Percentiles rank a stretch among this genome's conserved stretches.
phyloP scores from a whole-genome alignment of 352 stramenopile genomes.

The Pythium rhizo-oryzae region DNA sequence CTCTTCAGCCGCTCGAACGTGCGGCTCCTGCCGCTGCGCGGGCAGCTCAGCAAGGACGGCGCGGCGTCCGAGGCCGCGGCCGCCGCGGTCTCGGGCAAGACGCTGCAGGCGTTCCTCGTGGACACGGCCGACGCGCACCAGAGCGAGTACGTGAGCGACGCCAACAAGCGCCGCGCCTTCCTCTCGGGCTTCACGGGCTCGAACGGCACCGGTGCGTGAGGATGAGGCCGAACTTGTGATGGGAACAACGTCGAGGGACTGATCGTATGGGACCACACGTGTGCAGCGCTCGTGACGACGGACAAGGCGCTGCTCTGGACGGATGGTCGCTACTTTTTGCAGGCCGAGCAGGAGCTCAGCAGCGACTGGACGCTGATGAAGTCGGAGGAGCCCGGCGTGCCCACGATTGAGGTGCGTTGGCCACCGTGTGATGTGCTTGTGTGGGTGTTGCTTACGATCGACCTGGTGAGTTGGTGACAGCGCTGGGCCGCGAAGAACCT shows the following conservation, averaged over 20 bases:
- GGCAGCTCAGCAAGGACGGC: slow-evolving; percentile 53
- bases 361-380: slow-evolving; percentile 97
- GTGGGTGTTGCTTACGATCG: background rate
- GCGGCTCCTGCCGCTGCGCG: slow-evolving; percentile 62
- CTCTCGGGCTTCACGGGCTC: slow-evolving; percentile 97
- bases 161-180: slow-evolving; percentile 95
- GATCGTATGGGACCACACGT: background rate
- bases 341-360: slow-evolving; percentile 95
- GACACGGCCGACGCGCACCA: slow-evolving; percentile 98
- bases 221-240: background rate
- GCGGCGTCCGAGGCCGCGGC: slow-evolving; percentile 1
- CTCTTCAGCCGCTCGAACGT: slow-evolving; percentile 68
- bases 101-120: slow-evolving; percentile 92
- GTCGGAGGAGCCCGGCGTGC: slow-evolving; percentile 89
- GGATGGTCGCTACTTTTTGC: slow-evolving; percentile 98
- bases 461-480: slow-evolving; percentile 15
- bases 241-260: background rate
- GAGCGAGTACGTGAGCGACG: slow-evolving; percentile 97
- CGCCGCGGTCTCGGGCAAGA: slow-evolving; percentile 38
- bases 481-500: slow-evolving; percentile 71
- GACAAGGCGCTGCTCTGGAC: slow-evolving; percentile 96
- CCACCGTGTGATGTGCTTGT: too few relatives aligned
- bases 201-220: slow-evolving; percentile 88
- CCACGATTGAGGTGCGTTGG: slow-evolving; percentile 88
- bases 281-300: slow-evolving; percentile 71